Evolutionary conservation across 805 yeast genomes (phyloP).

Genomic region (Tetrapisispora arboricola): DNA sequence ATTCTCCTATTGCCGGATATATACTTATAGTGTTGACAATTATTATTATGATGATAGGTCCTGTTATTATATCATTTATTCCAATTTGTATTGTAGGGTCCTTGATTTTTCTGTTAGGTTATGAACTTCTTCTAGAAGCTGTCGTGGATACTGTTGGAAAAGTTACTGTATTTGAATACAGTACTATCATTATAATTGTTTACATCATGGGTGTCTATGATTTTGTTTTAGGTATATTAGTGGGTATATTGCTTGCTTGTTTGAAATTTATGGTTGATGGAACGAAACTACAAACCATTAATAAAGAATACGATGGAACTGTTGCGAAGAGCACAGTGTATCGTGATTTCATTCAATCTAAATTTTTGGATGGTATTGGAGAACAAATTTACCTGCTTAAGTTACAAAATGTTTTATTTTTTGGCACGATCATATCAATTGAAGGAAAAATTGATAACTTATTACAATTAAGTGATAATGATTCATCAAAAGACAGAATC

Average conservation of each 20-base stretch:
- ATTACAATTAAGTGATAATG: slow-evolving; percentile 42
- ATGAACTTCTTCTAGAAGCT: slow-evolving; percentile 82
- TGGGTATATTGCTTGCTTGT: slow-evolving; percentile 86
- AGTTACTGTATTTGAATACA: slow-evolving; percentile 65
- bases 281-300: slow-evolving; percentile 70
- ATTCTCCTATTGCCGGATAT: slow-evolving; percentile 80
- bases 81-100: slow-evolving; percentile 96
- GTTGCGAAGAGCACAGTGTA: slow-evolving; percentile 87
- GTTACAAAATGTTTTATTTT: slow-evolving; percentile 80
- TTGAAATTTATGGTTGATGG: slow-evolving; percentile 92
- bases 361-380: slow-evolving; percentile 75
- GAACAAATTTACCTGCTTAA: slow-evolving; percentile 83
- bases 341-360: slow-evolving; percentile 82
- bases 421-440: slow-evolving; percentile 90
- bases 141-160: slow-evolving; percentile 75
- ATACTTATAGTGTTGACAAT: slow-evolving; percentile 76
- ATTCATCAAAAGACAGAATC: slow-evolving; percentile 43
- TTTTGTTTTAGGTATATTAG: slow-evolving; percentile 85
- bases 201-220: slow-evolving; percentile 92
- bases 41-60: slow-evolving; percentile 77
- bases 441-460: slow-evolving; percentile 62
- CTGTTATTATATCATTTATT: slow-evolving; percentile 83
- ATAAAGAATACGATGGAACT: slow-evolving; percentile 74
- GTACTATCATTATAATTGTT: slow-evolving; percentile 79
- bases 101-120: slow-evolving; percentile 79